These are phyloP conservation scores for Conidiobolus coronatus DNA, from an alignment of 371 early-diverging fungal species.

Conservation along the genomic window DNA sequence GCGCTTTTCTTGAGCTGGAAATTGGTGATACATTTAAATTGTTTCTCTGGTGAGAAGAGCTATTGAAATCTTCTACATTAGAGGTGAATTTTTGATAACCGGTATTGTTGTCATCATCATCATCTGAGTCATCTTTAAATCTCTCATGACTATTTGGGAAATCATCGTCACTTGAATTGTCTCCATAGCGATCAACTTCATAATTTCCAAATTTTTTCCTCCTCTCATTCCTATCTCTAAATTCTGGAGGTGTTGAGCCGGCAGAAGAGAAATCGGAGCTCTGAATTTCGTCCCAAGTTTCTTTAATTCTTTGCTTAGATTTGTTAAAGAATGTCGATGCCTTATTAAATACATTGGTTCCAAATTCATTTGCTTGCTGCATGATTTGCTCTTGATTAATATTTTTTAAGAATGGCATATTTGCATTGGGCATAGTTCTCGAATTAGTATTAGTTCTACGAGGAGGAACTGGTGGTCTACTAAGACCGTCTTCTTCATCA, in stretches of 20 bases:
- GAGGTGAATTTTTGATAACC: neutral
- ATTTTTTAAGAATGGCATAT: slow-evolving; percentile 3
- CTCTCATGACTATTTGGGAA: neutral
- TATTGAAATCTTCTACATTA: neutral
- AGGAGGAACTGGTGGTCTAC: slow-evolving; percentile 1
- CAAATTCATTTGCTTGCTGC: slow-evolving; percentile 33
- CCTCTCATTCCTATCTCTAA: neutral
- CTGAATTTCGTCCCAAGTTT: slow-evolving; percentile 16
- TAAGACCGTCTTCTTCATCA: neutral
- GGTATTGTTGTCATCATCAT: neutral
- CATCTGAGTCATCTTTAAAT: neutral
- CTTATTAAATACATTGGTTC: slow-evolving; percentile 40
- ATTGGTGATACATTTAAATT: neutral
- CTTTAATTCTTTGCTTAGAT: slow-evolving; percentile 36
- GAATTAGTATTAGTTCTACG: slow-evolving; percentile 6
- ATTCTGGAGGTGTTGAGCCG: neutral
- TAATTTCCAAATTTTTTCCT: neutral
- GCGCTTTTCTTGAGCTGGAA: neutral
- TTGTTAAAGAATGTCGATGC: slow-evolving; percentile 42
- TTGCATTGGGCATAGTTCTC: slow-evolving; percentile 5
- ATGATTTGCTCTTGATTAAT: slow-evolving; percentile 5
- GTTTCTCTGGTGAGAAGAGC: neutral
- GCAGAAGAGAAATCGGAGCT: slow-evolving; percentile 11
- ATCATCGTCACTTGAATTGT: slow-evolving; percentile 1
- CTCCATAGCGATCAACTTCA: neutral